Base-by-base conservation (phyloP, 2,329 filamentous ascomycete genomes). In the Aspergillaceae sp. region DNA sequence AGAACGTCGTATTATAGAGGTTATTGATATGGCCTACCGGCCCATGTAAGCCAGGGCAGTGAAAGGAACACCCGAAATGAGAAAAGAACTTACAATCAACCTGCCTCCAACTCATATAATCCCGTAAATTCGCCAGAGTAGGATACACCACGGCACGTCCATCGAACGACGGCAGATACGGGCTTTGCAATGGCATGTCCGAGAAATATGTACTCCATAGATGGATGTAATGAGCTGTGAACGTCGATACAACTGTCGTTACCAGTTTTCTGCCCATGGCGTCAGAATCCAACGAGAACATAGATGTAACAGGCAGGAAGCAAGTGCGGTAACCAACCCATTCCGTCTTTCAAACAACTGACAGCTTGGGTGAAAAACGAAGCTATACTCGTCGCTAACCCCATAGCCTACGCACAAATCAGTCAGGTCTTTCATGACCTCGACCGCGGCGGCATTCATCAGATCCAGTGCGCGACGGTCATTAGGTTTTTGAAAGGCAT, bases 41-140 rank as follows among this genome's bases (percentile, higher is more conserved):
- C 28, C 10, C 32, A 33, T 26, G 27, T 58, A 30, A 56, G 48
- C 45, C 8, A 44, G 7, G 3, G 27, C 4, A 28, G 7, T 35
- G 8, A 5, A 37, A 38, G n/a, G 4, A 44, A 19, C 19, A 19
- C 19, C 19, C 19, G 9, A 3, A 9, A 7, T 29, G 11, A 29
- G 42, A 36, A 37, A 7, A n/a, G 8, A 10, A 68, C 83, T 66
- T 64, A 92, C 92, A 97, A 65, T 98, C 92, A 38, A 87, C 92
- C 67, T 98, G 92, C 56, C 92, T 79, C 92, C 92, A 98, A 63
- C 86, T 90, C 76, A 98, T 81, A 66, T 98, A 98, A 70, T 98
- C 92, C 28, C 90, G 77, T 54, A 98, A 68, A 64, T 95, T 94
- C 57, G 78, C 75, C 5, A 85, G 75, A 46, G 79, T 86, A 0